A percentile compares a stretch with the other conserved stretches of the same genome.
phyloP scores from a whole-genome alignment of 1,284 basidiomycete species.

The Hymenochaete sp. region DNA sequence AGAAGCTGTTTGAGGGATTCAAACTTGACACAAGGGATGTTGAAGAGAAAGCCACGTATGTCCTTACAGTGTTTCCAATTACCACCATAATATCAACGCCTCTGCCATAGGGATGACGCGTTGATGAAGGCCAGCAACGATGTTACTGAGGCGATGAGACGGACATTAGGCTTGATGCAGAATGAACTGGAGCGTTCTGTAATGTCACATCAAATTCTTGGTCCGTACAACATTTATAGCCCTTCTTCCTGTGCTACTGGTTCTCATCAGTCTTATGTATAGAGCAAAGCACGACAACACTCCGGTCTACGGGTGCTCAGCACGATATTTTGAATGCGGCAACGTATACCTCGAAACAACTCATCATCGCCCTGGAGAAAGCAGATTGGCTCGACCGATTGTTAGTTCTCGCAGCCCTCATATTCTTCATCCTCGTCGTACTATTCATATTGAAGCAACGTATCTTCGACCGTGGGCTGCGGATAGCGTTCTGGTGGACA shows the following conservation, averaged over 20 bases:
- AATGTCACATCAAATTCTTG: constrained; percentile 76
- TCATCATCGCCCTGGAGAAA: constrained; percentile 79
- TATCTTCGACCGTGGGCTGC: constrained; percentile 63
- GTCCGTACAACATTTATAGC: constrained; percentile 33
- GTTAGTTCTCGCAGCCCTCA: constrained; percentile 67
- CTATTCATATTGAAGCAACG: constrained; percentile 82
- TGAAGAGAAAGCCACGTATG: constrained; percentile 51
- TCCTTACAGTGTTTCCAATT: constrained; percentile 18
- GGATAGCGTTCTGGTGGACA: constrained; percentile 75
- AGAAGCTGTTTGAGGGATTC: constrained; percentile 54
- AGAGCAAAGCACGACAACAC: constrained; percentile 75
- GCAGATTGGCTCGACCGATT: constrained; percentile 89
- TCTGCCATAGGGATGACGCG: constrained; percentile 61
- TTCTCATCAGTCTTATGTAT: constrained; percentile 8
- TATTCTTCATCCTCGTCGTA: constrained; percentile 79
- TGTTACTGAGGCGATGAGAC: constrained; percentile 77
- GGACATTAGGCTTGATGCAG: constrained; percentile 82
- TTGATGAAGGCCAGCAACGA: constrained; percentile 83
- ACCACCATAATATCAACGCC: background rate
- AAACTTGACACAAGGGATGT: constrained; percentile 36
- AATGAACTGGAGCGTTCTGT: constrained; percentile 85
- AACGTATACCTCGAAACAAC: constrained; percentile 69
- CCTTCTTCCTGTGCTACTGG: background rate
- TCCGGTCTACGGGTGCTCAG: constrained; percentile 65
- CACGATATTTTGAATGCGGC: constrained; percentile 73